phyloP scores from a whole-genome alignment of 208 protist species.

The Trypanosomatidae sp. region DNA sequence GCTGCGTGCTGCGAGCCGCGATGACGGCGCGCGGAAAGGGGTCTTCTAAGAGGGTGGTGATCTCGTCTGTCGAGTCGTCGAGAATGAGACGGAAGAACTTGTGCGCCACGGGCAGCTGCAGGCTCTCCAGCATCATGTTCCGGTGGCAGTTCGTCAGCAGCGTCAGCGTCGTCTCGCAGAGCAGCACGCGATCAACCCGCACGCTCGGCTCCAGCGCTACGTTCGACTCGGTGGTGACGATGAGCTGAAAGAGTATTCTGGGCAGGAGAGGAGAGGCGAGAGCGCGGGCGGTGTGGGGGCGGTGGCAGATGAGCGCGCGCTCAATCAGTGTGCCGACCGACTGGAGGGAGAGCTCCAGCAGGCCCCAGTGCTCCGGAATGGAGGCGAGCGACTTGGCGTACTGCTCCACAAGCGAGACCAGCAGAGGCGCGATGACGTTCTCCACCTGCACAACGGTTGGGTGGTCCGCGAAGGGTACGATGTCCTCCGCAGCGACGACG shows the following conservation, averaged over 20 bases:
- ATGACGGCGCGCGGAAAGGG: slow-evolving; percentile 62
- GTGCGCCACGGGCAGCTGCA: slow-evolving; percentile 52
- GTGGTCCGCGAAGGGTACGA: slow-evolving; percentile 43
- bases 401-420: slow-evolving; percentile 63
- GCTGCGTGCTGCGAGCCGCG: slow-evolving; percentile 48
- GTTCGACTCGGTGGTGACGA: slow-evolving; percentile 62
- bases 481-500: slow-evolving; percentile 13
- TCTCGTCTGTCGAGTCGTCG: slow-evolving; percentile 46
- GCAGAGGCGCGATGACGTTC: slow-evolving; percentile 67
- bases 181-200: slow-evolving; percentile 59
- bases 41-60: slow-evolving; percentile 68
- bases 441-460: slow-evolving; percentile 68
- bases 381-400: slow-evolving; percentile 37
- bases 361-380: slow-evolving; percentile 67
- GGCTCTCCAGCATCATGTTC: slow-evolving; percentile 43
- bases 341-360: slow-evolving; percentile 72
- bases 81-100: slow-evolving; percentile 69
- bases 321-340: slow-evolving; percentile 75
- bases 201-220: slow-evolving; percentile 59
- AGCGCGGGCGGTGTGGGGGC: slow-evolving; percentile 49
- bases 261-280: slow-evolving; percentile 64
- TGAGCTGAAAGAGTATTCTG: slow-evolving; percentile 53
- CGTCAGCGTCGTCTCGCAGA: slow-evolving; percentile 73
- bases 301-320: slow-evolving; percentile 73
- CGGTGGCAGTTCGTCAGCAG: slow-evolving; percentile 50